Evolutionary conservation across 805 yeast genomes (phyloP).

Genomic region (Candida ortonii): DNA sequence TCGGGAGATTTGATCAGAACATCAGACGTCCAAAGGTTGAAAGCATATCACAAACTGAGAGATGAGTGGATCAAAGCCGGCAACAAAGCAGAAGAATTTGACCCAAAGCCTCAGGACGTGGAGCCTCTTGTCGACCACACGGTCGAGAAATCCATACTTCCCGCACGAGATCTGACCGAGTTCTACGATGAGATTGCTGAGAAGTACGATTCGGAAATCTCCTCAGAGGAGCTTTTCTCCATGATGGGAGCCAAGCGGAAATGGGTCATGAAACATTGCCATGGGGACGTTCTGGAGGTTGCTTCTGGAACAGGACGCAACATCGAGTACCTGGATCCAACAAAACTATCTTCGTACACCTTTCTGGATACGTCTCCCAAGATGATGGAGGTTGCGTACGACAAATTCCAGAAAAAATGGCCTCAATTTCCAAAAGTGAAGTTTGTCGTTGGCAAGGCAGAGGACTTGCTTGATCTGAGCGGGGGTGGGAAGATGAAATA

Average conservation of each 20-base stretch:
- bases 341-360: constrained; percentile 66
- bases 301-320: constrained; percentile 97
- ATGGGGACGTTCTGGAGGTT: constrained; percentile 91
- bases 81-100: constrained; percentile 21
- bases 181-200: constrained; percentile 76
- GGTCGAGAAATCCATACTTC: constrained; percentile 46
- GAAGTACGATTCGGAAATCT: constrained; percentile 77
- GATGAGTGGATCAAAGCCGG: constrained; percentile 30
- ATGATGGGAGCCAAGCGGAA: constrained; percentile 64
- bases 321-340: constrained; percentile 65
- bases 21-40: constrained; percentile 57
- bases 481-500: constrained; percentile 49
- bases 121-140: constrained; percentile 27
- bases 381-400: constrained; percentile 79
- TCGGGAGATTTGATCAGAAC: constrained; percentile 58
- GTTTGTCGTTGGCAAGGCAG: constrained; percentile 88
- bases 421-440: constrained; percentile 73
- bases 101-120: constrained; percentile 37
- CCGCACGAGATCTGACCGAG: constrained; percentile 76
- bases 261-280: constrained; percentile 72
- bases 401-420: constrained; percentile 65
- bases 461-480: constrained; percentile 59
- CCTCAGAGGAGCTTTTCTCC: constrained; percentile 65
- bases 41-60: constrained; percentile 55
- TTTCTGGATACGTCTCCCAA: constrained; percentile 79